These are phyloP conservation scores for Ophiosphaerella herpotricha DNA, from an alignment of 2,329 filamentous ascomycete genomes.

Conservation along the genomic window DNA sequence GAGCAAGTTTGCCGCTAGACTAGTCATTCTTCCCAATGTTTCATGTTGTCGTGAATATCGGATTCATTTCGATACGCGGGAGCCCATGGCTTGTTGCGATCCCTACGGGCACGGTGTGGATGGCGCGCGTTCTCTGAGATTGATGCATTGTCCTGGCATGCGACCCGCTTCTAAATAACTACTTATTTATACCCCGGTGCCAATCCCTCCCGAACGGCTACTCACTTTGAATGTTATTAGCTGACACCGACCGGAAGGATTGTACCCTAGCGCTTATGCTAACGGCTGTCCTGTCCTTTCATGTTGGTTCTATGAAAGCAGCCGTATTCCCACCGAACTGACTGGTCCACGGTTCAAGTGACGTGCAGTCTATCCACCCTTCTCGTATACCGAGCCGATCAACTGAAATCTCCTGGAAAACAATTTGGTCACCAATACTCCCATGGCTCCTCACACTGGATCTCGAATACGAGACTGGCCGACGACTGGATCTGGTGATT, in stretches of 20 bases:
- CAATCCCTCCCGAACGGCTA: slow-evolving; percentile 31
- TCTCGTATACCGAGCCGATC: slow-evolving; percentile 31
- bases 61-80: slow-evolving; percentile 15
- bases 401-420: slow-evolving; percentile 18
- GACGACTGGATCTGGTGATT: slow-evolving; percentile 3
- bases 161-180: slow-evolving; percentile 18
- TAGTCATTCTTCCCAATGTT: slow-evolving; percentile 23
- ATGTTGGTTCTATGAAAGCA: slow-evolving; percentile 44
- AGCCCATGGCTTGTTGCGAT: slow-evolving; percentile 7
- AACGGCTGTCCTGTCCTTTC: slow-evolving; percentile 36
- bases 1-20: slow-evolving; percentile 15
- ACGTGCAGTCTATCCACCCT: slow-evolving; percentile 36
- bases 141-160: slow-evolving; percentile 29
- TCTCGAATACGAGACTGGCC: slow-evolving; percentile 17
- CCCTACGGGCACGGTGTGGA: slow-evolving; percentile 1
- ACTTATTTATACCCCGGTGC: slow-evolving; percentile 39
- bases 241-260: slow-evolving; percentile 34
- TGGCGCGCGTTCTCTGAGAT: slow-evolving; percentile 13
- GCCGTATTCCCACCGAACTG: slow-evolving; percentile 27
- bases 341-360: slow-evolving; percentile 34
- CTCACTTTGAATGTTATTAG: slow-evolving; percentile 24
- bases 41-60: slow-evolving; percentile 10
- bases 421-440: slow-evolving; percentile 16
- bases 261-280: slow-evolving; percentile 42
- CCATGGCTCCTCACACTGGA: slow-evolving; percentile 37